Evolutionary conservation across 2,329 filamentous ascomycete genomes (phyloP).

Genomic region (Dactylellina haptotyla): DNA sequence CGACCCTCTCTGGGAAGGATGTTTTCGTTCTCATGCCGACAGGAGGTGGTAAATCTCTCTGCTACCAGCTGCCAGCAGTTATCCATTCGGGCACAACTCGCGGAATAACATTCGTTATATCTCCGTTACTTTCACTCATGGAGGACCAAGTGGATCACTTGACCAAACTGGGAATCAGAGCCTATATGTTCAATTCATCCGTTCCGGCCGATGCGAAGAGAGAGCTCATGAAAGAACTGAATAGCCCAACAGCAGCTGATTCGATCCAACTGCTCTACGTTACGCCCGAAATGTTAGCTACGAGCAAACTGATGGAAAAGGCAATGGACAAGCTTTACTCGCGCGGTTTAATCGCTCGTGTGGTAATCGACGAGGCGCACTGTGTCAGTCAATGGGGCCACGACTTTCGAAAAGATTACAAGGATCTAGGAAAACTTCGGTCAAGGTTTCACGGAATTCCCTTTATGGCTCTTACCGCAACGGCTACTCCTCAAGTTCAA

Average conservation of each 20-base stretch:
- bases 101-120: conserved; percentile 94
- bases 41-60: conserved; percentile 94
- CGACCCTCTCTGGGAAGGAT: conserved; percentile 85
- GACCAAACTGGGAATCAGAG: conserved; percentile 77
- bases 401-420: conserved; percentile 97
- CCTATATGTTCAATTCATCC: conserved; percentile 83
- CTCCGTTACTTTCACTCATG: conserved; percentile 93
- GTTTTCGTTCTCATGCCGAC: conserved; percentile 98
- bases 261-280: conserved; percentile 90
- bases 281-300: conserved; percentile 95
- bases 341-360: conserved; percentile 78
- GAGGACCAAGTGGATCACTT: conserved; percentile 93
- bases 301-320: conserved; percentile 75
- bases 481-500: conserved; percentile 91
- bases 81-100: conserved; percentile 80
- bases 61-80: conserved; percentile 92
- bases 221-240: conserved; percentile 73
- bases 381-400: conserved; percentile 99
- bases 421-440: conserved; percentile 79
- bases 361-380: conserved; percentile 99
- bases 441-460: conserved; percentile 79
- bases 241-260: conserved; percentile 74
- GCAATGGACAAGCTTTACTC: conserved; percentile 75
- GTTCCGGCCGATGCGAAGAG: conserved; percentile 71
- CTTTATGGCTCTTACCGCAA: conserved; percentile 93